phyloP scores from a whole-genome alignment of 768 basidiomycete genomes.

The Hygrophoropsis aurantiaca region DNA sequence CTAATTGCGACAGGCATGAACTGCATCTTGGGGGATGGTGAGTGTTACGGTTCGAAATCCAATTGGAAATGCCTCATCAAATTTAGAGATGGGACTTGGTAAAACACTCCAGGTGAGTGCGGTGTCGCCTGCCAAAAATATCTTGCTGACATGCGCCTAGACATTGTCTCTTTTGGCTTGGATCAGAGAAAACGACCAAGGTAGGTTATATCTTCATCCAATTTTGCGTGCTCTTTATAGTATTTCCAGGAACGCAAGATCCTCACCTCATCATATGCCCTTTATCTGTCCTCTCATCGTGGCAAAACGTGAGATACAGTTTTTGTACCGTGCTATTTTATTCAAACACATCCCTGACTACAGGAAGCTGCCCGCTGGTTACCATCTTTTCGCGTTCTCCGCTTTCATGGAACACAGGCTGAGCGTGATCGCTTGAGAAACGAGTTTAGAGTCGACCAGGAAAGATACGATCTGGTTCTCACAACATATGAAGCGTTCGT shows the following conservation, averaged over 20 bases:
- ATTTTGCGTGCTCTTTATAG: not conserved
- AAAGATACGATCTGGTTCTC: slow-evolving; percentile 49
- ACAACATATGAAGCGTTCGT: slow-evolving; percentile 71
- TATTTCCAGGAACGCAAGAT: slow-evolving; percentile 37
- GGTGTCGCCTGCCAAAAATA: not conserved
- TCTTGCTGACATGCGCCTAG: slow-evolving; percentile 18
- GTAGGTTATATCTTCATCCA: slow-evolving; percentile 23
- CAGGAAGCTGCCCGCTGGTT: slow-evolving; percentile 57
- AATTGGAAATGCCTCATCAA: not conserved
- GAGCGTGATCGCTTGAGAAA: slow-evolving; percentile 59
- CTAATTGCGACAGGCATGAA: slow-evolving; percentile 48
- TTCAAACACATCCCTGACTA: slow-evolving; percentile 1
- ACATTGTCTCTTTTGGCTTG: slow-evolving; percentile 68
- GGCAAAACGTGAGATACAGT: slow-evolving; percentile 44
- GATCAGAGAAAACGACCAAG: slow-evolving; percentile 52
- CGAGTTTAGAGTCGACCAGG: slow-evolving; percentile 35
- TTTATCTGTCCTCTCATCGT: slow-evolving; percentile 62
- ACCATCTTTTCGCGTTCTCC: slow-evolving; percentile 50
- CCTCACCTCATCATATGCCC: slow-evolving; percentile 77
- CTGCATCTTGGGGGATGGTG: slow-evolving; percentile 71
- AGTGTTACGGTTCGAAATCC: slow-evolving; percentile 13
- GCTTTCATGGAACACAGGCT: slow-evolving; percentile 57
- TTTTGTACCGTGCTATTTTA: not conserved
- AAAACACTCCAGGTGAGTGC: slow-evolving; percentile 57
- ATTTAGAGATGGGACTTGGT: slow-evolving; percentile 58